A percentile compares a stretch with the other conserved stretches of the same genome.
Conservation (phyloP, 1,139 yeast species). For the Martiniozyma asiatica region DNA sequence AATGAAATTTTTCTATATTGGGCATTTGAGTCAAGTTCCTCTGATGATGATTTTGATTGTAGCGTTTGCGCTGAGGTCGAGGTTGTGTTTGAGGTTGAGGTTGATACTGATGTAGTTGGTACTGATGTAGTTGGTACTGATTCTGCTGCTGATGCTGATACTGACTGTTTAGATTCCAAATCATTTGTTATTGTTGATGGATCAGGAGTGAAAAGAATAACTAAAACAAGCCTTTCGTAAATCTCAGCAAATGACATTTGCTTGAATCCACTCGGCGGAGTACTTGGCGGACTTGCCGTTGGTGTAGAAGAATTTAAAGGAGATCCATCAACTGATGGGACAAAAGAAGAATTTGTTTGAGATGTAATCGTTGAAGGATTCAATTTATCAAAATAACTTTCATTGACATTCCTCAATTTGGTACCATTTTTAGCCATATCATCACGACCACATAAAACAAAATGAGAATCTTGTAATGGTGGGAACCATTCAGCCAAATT, state of each 20-base stretch:
- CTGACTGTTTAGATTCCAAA: conserved; percentile 1
- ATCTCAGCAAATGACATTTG: conserved; percentile 50
- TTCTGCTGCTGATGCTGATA: not conserved
- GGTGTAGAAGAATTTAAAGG: conserved; percentile 15
- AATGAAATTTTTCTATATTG: conserved; percentile 7
- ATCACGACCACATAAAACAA: conserved; percentile 28
- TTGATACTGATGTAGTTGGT: too few species aligned
- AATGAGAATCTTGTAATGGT: conserved; percentile 30
- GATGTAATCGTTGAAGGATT: conserved; percentile 10
- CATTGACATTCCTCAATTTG: conserved; percentile 31
- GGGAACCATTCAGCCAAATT: conserved; percentile 89
- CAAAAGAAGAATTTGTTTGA: conserved; percentile 8
- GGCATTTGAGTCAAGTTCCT: conserved; percentile 1
- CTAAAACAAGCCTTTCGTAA: conserved; percentile 66
- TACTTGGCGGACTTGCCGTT: conserved; percentile 8
- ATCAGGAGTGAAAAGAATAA: conserved; percentile 63
- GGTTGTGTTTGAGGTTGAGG: too few species aligned
- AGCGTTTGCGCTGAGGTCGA: too few species aligned
- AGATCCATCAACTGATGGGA: conserved; percentile 13
- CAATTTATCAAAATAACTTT: conserved; percentile 29
- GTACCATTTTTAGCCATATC: conserved; percentile 24
- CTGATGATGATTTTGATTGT: not conserved
- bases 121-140: too few species aligned
- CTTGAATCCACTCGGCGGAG: conserved; percentile 14
- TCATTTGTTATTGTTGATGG: conserved; percentile 15